These are phyloP conservation scores for Kwoniella mangroviensis DNA, from an alignment of 768 basidiomycete genomes.

Conservation along the genomic window DNA sequence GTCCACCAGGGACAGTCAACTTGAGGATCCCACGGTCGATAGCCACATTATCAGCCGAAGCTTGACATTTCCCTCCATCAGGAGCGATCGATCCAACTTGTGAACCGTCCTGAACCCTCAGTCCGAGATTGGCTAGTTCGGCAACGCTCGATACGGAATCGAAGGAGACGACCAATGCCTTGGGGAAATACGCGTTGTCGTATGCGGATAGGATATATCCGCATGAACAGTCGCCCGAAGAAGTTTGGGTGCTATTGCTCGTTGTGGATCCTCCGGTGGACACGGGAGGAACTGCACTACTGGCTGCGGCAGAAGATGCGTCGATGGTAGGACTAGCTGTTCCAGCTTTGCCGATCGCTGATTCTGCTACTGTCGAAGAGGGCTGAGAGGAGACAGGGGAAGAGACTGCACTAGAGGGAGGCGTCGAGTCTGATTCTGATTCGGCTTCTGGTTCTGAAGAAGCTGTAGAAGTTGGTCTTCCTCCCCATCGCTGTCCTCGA, in stretches of 20 bases:
- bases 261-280: background rate
- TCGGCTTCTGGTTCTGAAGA: background rate
- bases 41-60: slow-evolving; percentile 7
- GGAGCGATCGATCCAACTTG: slow-evolving; percentile 1
- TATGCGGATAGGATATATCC: slow-evolving; percentile 14
- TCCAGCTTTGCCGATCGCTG: background rate
- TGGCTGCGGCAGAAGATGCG: background rate
- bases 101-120: slow-evolving; percentile 3
- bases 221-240: slow-evolving; percentile 5
- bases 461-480: slow-evolving; percentile 1
- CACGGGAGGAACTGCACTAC: background rate
- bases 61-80: slow-evolving; percentile 4
- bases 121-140: background rate
- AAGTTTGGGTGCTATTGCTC: background rate
- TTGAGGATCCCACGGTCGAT: slow-evolving; percentile 17
- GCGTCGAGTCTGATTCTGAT: too few relatives aligned
- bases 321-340: background rate
- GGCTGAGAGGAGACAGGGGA: background rate
- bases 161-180: slow-evolving; percentile 9
- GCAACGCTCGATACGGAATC: background rate
- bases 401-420: background rate
- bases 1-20: slow-evolving; percentile 28
- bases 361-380: background rate
- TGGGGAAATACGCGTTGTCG: slow-evolving; percentile 20
- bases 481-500: slow-evolving; percentile 8